Conservation (phyloP, 805 yeast genomes). For the Metschnikowia borealis region DNA sequence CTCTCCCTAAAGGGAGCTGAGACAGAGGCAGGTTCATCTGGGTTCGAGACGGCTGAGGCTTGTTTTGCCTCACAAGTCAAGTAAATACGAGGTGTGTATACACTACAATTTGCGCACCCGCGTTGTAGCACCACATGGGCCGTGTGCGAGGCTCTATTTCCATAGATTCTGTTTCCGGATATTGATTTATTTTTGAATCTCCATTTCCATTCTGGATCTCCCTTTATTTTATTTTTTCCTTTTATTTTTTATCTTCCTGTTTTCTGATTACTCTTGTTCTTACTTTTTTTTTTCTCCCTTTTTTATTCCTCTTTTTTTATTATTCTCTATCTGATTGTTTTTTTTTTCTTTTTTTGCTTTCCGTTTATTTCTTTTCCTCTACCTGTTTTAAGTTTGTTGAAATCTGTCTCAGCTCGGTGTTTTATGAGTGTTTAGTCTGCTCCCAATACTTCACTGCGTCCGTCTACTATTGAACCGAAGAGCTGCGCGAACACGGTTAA, state of each 20-base stretch:
- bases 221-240: background rate
- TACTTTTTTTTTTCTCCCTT: background rate
- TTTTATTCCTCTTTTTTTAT: no score
- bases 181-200: no score
- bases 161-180: no score
- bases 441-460: background rate
- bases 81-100: slow-evolving; percentile 2
- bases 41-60: background rate
- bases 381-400: no score
- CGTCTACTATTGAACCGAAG: background rate
- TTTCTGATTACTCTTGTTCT: background rate
- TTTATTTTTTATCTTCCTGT: background rate
- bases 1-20: background rate
- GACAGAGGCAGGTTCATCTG: slow-evolving; percentile 2
- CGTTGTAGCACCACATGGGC: background rate
- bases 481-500: background rate
- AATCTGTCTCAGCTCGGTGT: background rate
- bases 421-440: background rate
- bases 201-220: no score
- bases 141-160: background rate
- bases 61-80: background rate
- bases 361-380: no score
- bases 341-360: no score
- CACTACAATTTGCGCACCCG: background rate
- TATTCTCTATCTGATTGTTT: no score